Percentiles rank a stretch among this genome's conserved stretches.
These are phyloP conservation scores for Pseudozyma pruni DNA, from an alignment of 1,284 basidiomycete genomes.

Conservation along the genomic window DNA sequence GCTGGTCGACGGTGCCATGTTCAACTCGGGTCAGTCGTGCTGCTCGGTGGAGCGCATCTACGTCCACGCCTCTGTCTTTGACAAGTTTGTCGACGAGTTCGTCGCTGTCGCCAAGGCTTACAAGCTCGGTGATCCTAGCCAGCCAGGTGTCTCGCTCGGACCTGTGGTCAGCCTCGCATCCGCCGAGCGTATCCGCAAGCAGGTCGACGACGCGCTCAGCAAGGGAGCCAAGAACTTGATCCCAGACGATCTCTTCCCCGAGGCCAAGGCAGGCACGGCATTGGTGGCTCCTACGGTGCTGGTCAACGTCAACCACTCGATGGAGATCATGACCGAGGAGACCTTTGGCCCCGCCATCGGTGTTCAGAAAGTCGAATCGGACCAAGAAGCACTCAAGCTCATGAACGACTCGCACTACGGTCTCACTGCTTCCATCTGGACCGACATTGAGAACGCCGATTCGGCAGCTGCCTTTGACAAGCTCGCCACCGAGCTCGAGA, in stretches of 20 bases:
- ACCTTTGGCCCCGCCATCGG: conserved; percentile 82
- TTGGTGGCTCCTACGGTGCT: conserved; percentile 90
- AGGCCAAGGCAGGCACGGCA: conserved; percentile 75
- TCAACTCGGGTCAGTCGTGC: conserved; percentile 94
- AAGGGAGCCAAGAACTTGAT: conserved; percentile 33
- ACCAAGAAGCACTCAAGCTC: conserved; percentile 83
- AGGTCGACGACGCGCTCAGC: conserved; percentile 78
- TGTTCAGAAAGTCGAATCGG: conserved; percentile 85
- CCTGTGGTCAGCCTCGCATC: conserved; percentile 89
- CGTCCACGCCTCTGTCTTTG: conserved; percentile 85
- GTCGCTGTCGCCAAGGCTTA: conserved; percentile 82
- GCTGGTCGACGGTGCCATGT: conserved; percentile 93
- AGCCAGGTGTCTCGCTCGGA: conserved; percentile 80
- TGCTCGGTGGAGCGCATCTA: conserved; percentile 91
- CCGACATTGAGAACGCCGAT: conserved; percentile 74
- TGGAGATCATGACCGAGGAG: conserved; percentile 88
- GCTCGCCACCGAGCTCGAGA: conserved; percentile 80
- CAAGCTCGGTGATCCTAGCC: conserved; percentile 85
- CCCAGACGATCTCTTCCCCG: conserved; percentile 73
- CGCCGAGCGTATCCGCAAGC: conserved; percentile 83
- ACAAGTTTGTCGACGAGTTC: conserved; percentile 81
- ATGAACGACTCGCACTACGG: conserved; percentile 99
- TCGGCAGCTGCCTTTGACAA: conserved; percentile 77
- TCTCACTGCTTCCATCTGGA: conserved; percentile 93
- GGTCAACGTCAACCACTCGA: conserved; percentile 86